These are phyloP conservation scores for Yamadazyma blattariae DNA, from an alignment of 1,139 yeast species.

Conservation along the genomic window DNA sequence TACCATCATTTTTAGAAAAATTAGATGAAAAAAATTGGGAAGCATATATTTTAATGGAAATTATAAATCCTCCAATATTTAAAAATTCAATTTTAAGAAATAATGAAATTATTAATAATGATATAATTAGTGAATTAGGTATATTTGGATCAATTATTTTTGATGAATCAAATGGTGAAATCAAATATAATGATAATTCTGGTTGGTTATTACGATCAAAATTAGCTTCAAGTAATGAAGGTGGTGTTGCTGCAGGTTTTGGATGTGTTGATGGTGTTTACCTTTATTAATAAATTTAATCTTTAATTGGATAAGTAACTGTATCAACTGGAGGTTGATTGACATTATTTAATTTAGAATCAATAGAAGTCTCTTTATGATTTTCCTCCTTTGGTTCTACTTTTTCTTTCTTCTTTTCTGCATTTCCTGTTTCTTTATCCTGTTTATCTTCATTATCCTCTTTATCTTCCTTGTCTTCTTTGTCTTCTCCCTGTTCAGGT, in stretches of 20 bases:
- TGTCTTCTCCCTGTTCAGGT: not conserved
- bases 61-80: slow-evolving; percentile 72
- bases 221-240: slow-evolving; percentile 84
- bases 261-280: slow-evolving; percentile 87
- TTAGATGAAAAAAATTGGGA: slow-evolving; percentile 78
- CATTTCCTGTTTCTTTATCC: too few relatives aligned
- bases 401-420: too few relatives aligned
- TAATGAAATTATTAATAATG: slow-evolving; percentile 58
- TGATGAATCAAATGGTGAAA: slow-evolving; percentile 57
- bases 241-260: slow-evolving; percentile 98
- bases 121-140: slow-evolving; percentile 86
- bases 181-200: slow-evolving; percentile 61
- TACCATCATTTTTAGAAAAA: slow-evolving; percentile 64
- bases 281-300: slow-evolving; percentile 25
- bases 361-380: too few relatives aligned
- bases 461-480: not conserved
- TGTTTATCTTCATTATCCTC: not conserved
- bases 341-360: too few relatives aligned
- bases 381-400: not conserved
- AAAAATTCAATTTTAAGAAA: slow-evolving; percentile 71
- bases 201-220: slow-evolving; percentile 91
- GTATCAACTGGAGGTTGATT: too few relatives aligned
- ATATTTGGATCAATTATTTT: slow-evolving; percentile 82
- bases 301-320: too few relatives aligned
- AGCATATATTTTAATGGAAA: slow-evolving; percentile 90